Conservation (phyloP, 225 moss, liverwort and hornwort genomes). For the Asterella californica region DNA sequence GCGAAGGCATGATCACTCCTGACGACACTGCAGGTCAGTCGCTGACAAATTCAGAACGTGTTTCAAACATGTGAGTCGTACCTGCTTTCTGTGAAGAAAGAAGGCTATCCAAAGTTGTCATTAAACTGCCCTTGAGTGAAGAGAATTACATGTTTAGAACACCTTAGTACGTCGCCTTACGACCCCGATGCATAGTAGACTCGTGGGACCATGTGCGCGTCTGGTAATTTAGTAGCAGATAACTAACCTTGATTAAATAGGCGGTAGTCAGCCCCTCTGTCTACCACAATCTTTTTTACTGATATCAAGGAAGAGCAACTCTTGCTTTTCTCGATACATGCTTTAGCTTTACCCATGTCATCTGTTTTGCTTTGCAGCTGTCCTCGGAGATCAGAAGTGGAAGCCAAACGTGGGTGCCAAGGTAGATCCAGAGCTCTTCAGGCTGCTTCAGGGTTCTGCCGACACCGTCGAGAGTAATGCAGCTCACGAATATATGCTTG, state of each 20-base stretch:
- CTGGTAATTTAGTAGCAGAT: neutral
- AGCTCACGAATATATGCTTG: conserved; percentile 71
- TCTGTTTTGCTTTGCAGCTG: conserved; percentile 29
- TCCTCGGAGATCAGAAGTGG: conserved; percentile 34
- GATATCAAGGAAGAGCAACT: neutral
- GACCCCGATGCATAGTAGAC: neutral
- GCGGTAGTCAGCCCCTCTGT: neutral
- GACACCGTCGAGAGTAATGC: conserved; percentile 41
- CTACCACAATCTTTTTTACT: neutral
- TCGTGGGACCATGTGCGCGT: neutral
- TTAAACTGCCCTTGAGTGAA: neutral
- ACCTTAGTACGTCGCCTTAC: neutral
- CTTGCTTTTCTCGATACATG: neutral
- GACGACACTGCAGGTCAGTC: conserved; percentile 35
- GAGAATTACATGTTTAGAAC: neutral
- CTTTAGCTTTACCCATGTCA: conserved; percentile 7
- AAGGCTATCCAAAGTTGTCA: neutral
- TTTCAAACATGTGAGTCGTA: neutral
- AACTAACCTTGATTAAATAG: neutral
- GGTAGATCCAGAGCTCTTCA: conserved; percentile 37
- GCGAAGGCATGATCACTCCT: conserved; percentile 30
- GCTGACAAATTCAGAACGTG: neutral
- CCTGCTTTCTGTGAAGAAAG: neutral
- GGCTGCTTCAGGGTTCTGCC: conserved; percentile 39
- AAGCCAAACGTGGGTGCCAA: conserved; percentile 39